phyloP scores from a whole-genome alignment of 2,329 filamentous ascomycete species.

The Pseudogymnoascus sp. region DNA sequence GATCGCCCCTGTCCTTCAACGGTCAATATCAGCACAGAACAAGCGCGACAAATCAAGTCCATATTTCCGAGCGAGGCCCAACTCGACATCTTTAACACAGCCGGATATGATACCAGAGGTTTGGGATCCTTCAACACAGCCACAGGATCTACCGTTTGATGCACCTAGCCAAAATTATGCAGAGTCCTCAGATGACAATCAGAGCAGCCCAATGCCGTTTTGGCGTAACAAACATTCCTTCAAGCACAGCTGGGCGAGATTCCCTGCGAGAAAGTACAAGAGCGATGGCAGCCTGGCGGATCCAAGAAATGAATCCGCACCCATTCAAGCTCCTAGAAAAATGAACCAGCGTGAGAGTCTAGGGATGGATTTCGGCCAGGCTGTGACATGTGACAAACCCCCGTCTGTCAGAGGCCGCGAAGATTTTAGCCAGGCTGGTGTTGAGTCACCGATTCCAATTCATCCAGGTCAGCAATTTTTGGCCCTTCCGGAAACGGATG shows the following conservation, averaged over 20 bases:
- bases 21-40: not conserved
- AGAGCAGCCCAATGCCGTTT: not conserved
- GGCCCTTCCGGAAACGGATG: not conserved
- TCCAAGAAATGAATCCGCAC: not conserved
- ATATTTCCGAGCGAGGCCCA: not conserved
- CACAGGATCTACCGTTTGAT: not conserved
- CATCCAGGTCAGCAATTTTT: not conserved
- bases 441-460: not conserved
- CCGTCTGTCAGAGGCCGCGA: not conserved
- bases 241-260: not conserved
- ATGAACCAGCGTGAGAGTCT: not conserved
- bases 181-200: not conserved
- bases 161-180: not conserved
- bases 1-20: not conserved
- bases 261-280: not conserved
- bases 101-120: not conserved
- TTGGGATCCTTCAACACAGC: not conserved
- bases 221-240: not conserved
- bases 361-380: not conserved
- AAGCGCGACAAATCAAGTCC: constrained; percentile 3
- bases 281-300: not conserved
- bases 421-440: not conserved
- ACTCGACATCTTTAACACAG: not conserved
- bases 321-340: not conserved
- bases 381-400: not conserved